phyloP scores from a whole-genome alignment of 768 basidiomycete genomes.

The Lactarius indigo region DNA sequence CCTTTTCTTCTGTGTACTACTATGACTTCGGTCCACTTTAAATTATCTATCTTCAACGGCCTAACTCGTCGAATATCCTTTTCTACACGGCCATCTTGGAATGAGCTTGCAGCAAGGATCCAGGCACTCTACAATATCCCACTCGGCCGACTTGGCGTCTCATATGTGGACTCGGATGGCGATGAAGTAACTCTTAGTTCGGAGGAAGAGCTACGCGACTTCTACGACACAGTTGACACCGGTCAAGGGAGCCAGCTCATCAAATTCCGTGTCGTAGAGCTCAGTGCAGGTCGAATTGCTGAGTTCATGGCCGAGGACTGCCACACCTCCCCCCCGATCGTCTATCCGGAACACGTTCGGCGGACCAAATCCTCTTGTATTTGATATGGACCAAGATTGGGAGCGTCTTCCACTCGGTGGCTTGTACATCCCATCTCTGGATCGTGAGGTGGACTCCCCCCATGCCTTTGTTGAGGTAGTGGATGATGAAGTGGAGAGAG shows the following conservation, averaged over 20 bases:
- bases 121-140: slow-evolving; percentile 55
- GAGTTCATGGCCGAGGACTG: slow-evolving; percentile 33
- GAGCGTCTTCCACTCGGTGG: slow-evolving; percentile 49
- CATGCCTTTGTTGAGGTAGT: slow-evolving; percentile 66
- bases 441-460: slow-evolving; percentile 39
- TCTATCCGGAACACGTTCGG: slow-evolving; percentile 60
- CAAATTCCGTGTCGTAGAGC: slow-evolving; percentile 64
- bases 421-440: slow-evolving; percentile 36
- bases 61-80: slow-evolving; percentile 62
- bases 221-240: slow-evolving; percentile 41
- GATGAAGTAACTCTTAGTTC: slow-evolving; percentile 78
- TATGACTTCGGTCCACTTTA: slow-evolving; percentile 58
- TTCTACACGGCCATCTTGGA: slow-evolving; percentile 50
- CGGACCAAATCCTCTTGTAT: slow-evolving; percentile 42
- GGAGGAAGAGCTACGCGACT: slow-evolving; percentile 74
- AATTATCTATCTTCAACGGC: slow-evolving; percentile 48
- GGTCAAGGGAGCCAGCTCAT: slow-evolving; percentile 33
- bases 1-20: slow-evolving; percentile 27
- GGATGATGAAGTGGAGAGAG: slow-evolving; percentile 37
- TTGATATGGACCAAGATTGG: slow-evolving; percentile 60
- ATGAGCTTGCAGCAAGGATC: slow-evolving; percentile 52
- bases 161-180: slow-evolving; percentile 68
- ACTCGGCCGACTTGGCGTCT: slow-evolving; percentile 54
- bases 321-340: slow-evolving; percentile 33
- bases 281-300: slow-evolving; percentile 37